Evolutionary conservation across 1,284 basidiomycete genomes (phyloP).

Genomic region (Rhodotorula mucilaginosa): DNA sequence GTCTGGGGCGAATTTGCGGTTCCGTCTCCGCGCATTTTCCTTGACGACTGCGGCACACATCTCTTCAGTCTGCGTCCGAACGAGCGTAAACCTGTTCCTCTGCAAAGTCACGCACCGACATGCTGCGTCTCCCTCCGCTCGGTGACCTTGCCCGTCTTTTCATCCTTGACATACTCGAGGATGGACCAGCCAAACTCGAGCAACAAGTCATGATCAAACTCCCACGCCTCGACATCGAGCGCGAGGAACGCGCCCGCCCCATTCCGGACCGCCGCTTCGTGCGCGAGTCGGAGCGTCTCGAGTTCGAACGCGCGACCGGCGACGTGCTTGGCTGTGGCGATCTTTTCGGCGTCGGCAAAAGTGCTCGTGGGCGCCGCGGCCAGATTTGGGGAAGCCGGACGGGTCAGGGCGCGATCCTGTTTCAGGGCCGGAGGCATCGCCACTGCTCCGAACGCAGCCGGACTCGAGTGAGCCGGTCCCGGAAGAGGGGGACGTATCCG

Average conservation of each 20-base stretch:
- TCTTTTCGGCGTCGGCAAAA: background rate
- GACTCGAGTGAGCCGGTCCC: background rate
- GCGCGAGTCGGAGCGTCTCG: slow-evolving; percentile 10
- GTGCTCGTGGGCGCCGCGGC: background rate
- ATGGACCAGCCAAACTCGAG: slow-evolving; percentile 35
- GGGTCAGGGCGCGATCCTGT: background rate
- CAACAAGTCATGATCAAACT: slow-evolving; percentile 17
- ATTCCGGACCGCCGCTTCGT: slow-evolving; percentile 9
- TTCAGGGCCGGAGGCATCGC: background rate
- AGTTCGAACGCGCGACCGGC: slow-evolving; percentile 15
- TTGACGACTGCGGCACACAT: slow-evolving; percentile 15
- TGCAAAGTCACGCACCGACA: background rate
- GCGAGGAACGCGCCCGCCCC: slow-evolving; percentile 33
- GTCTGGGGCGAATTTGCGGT: slow-evolving; percentile 22
- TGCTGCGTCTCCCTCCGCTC: slow-evolving; percentile 24
- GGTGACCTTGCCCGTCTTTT: slow-evolving; percentile 13
- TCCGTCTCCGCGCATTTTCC: slow-evolving; percentile 20
- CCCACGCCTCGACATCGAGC: slow-evolving; percentile 38
- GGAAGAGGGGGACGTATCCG: background rate
- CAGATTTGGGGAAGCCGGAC: background rate
- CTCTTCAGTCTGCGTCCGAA: no score
- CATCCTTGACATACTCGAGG: slow-evolving; percentile 19
- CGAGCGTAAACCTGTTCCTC: no score
- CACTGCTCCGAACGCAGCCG: background rate
- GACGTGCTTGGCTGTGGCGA: slow-evolving; percentile 11